Conservation (phyloP, 345 rosid species). For the Arabidopsis thaliana region TAIR10.1 NC_003076.8:15473001-15473500, state of each 20-base stretch:
- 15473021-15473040: too few relatives aligned
- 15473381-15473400: background rate
- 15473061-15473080: too few relatives aligned
- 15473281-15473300: conserved; percentile 45
- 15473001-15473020: too few relatives aligned
- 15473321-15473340: conserved; percentile 81
- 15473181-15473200: too few relatives aligned
- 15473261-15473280: conserved; percentile 17
- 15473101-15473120: too few relatives aligned
- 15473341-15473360: conserved; percentile 64
- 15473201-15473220: background rate
- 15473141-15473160: too few relatives aligned
- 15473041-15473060: too few relatives aligned
- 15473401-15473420: background rate
- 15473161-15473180: too few relatives aligned
- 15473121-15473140: too few relatives aligned
- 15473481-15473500: conserved; percentile 92
- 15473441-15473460: conserved; percentile 73
- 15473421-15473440: background rate
- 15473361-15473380: conserved; percentile 54
- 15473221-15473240: conserved; percentile 22
- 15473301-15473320: conserved; percentile 51
- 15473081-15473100: too few relatives aligned
- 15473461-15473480: conserved; percentile 87
- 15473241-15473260: background rate